Evolutionary conservation across 345 rosid species (phyloP), one percentile per base, ranked within the genome.

Genomic region (Noccaea caerulescens): DNA sequence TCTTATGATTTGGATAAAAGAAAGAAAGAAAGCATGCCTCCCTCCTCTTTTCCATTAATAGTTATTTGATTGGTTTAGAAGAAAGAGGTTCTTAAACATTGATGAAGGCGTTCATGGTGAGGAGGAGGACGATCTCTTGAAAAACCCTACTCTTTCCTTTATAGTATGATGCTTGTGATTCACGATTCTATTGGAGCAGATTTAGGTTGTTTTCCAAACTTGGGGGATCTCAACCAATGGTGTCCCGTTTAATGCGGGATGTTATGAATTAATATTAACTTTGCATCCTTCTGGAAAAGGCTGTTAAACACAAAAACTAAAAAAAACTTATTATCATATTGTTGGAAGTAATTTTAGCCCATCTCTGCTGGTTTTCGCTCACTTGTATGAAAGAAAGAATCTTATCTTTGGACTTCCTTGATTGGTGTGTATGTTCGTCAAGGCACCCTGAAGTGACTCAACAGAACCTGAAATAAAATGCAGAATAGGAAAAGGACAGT

Each of bases 41-140:
- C 37, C 65, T 75, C 51, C 43, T 68, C 44, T 54, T 68, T 37
- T 75, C 79, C 79, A 75, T 75, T 37, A 51, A 66, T 49, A 66
- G 49, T 23, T 39, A 30, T 49, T 39, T 39, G 66, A 34, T 66
- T 66, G 41, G 56, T 42, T 50, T 32, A 67, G 47, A 67, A 67
- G 68, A 67, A 43, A 42, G 57, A 67, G 62, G 33, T 25, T 43
- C 56, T 59, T 67, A 67, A 66, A 59, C 49, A 50, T 67, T 34
- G 41, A 58, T 41, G 61, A 73, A 66, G 16, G 38, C 25, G 52
- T 58, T 58, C 72, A 73, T 66, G 72, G 43, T 37, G 73, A 54
- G 13, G 75, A 11, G 41, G 32, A 68, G 58, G 72, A 66, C 68
- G 30, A 36, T 67, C 50, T 52, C 30, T 52, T 34, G 49, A 3